Base-by-base conservation (phyloP, 768 basidiomycete species). In the Suillus alpinus region DNA sequence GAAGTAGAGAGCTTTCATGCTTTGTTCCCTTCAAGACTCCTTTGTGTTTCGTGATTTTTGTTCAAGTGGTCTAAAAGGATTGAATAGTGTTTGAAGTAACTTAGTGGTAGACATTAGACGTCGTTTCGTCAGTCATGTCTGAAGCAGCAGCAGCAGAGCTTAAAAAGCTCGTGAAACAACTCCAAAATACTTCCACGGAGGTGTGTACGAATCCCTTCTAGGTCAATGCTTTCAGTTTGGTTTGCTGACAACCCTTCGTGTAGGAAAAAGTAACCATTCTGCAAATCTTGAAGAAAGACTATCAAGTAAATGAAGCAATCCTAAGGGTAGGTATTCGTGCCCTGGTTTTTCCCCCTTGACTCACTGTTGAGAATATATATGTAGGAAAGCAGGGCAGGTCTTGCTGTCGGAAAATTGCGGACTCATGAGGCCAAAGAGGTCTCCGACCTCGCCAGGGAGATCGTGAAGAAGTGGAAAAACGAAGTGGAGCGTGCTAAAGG, bases 381-480 rank as follows among this genome's bases (percentile, higher is more conserved):
- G 32, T 67, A 95, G 94, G 94, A 95, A 76, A 95, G 92, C 73
- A 95, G 91, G 74, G 90, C 88, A 4, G 94, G 94, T 53, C 77
- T 96, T n/a, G 91, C 93, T 0, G 93, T 97, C 2, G 93, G 94
- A 57, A 95, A 95, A 77, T 82, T 95, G 18, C 85, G 94, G 51
- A 80, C 82, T 34, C 89, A 94, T 73, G 77, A 82, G 0, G 77
- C 83, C 13, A 91, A 89, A 68, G 82, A 86, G 12, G 86, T 97
- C 9, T 73, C 92, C 8, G 90, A 92, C 65, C 77, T 91, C 6
- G 92, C 95, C 18, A 96, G 95, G 73, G 93, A 94, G 65, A 79
- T 95, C 49, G 95, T 97, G 53, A 92, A 87, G 75, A 90, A 88
- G 68, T 97, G 94, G 94, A 95, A 95, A 75, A 82, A 77, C 34